phyloP scores from a whole-genome alignment of 2,329 filamentous ascomycete genomes.

The Trichoderma citrinoviride region DNA sequence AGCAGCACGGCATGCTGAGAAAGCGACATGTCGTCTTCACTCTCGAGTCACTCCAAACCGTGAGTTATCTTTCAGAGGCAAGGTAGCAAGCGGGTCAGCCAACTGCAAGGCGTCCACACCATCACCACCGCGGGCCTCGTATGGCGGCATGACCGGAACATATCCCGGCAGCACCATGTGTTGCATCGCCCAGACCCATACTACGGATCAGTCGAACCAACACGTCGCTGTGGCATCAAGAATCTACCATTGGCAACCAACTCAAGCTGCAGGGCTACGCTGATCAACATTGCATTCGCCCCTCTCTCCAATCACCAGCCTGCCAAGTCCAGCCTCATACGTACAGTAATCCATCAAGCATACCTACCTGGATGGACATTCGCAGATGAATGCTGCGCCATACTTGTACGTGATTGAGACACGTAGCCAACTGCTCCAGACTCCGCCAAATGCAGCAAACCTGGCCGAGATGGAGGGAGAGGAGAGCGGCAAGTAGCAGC shows the following conservation, averaged over 20 bases:
- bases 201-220: neutral
- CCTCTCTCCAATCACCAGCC: neutral
- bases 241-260: neutral
- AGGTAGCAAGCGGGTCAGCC: neutral
- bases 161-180: slow-evolving; percentile 11
- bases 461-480: neutral
- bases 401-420: neutral
- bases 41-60: neutral
- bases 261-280: neutral
- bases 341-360: neutral
- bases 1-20: neutral
- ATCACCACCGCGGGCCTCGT: neutral
- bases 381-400: neutral
- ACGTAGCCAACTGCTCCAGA: neutral
- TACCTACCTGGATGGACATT: neutral
- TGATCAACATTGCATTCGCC: slow-evolving; percentile 2
- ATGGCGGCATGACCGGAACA: slow-evolving; percentile 12
- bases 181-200: neutral
- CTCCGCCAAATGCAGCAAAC: neutral
- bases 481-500: neutral
- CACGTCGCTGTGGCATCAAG: neutral
- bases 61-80: neutral
- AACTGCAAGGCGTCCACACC: neutral
- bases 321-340: neutral
- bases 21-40: slow-evolving; percentile 14